Base-by-base conservation (phyloP, 371 early-diverging fungal species). In the Choanephora cucurbitarum region DNA sequence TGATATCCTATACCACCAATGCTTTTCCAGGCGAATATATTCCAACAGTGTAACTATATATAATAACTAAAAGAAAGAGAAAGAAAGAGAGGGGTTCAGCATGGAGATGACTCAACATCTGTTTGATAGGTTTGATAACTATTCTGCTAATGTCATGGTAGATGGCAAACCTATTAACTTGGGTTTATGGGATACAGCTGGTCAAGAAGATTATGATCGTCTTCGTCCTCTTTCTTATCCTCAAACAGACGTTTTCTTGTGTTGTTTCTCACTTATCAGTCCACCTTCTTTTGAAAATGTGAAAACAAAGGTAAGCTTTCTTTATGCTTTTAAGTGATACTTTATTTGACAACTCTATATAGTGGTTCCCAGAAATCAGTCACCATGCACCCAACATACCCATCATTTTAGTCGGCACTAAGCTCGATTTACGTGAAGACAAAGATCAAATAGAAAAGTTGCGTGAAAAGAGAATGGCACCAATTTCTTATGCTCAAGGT, bases 151-250 rank as follows among this genome's bases (percentile, higher is more conserved):
- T 75, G 90, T 96, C 40, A 85, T 89, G 86, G 89, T 96, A 17
- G 96, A 96, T 73, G 94, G 94, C 52, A 88, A 90, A 73, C 89
- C 87, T 55, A 92, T 97, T 61, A 93, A 91, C 73, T 77, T 98
- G 18, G 95, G 94, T 43, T 84, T 97, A 46, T 98, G 97, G 97
- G 98, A 98, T 87, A 98, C 97, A 18, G 96, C 97, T 56, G 97
- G 94, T 17, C 97, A 97, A 76, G 98, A 97, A 77, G 96, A 95
- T 72, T 96, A 94, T 72, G 96, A 96, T 69, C 89, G 93, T 44
- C 83, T 96, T 60, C 87, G 96, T 39, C 94, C 96, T 22, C 80
- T 96, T 46, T 91, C 92, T 48, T 96, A 96, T 71, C 93, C 95
- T 44, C 94, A 93, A 68, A 89, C 95, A 17, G 91, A 96, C 69